These are phyloP conservation scores for Colletotrichum euphorbiae DNA, from an alignment of 2,329 filamentous ascomycete genomes.

Conservation along the genomic window DNA sequence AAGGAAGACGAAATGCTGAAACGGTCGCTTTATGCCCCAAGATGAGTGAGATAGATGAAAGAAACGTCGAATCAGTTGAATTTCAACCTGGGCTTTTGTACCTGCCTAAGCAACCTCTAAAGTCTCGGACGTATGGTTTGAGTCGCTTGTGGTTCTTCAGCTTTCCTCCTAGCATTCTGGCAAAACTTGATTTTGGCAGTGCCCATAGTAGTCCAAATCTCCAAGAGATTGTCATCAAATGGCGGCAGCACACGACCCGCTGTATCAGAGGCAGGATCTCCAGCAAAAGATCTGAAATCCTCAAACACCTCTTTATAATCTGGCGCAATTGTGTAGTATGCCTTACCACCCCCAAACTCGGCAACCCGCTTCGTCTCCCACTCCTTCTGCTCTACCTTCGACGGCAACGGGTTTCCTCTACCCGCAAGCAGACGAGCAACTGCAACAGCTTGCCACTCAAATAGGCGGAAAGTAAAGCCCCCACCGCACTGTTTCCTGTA, in stretches of 20 bases:
- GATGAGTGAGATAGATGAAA: too few relatives aligned
- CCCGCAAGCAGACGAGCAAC: conserved; percentile 50
- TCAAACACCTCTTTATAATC: conserved; percentile 55
- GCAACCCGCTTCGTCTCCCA: conserved; percentile 49
- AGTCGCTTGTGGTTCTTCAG: conserved; percentile 42
- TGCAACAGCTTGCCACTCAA: conserved; percentile 54
- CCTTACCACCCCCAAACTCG: conserved; percentile 47
- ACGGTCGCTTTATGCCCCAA: too few relatives aligned
- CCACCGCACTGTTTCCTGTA: conserved; percentile 45
- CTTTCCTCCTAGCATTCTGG: conserved; percentile 45
- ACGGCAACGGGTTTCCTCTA: conserved; percentile 45
- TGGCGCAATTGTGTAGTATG: conserved; percentile 48
- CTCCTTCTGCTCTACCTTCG: conserved; percentile 45
- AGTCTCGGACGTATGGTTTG: not conserved
- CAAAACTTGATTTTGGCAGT: conserved; percentile 46
- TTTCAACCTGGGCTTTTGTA: too few relatives aligned
- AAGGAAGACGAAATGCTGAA: too few relatives aligned
- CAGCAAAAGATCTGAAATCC: conserved; percentile 53
- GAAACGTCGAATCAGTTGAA: too few relatives aligned
- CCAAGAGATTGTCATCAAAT: conserved; percentile 55
- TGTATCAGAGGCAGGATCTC: conserved; percentile 52
- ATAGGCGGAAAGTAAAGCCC: conserved; percentile 52
- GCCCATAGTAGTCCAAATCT: conserved; percentile 48
- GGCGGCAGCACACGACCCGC: conserved; percentile 54
- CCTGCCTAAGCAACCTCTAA: not conserved